Conservation (phyloP, 139 green algal species). For the Dunaliella primolecta region DNA sequence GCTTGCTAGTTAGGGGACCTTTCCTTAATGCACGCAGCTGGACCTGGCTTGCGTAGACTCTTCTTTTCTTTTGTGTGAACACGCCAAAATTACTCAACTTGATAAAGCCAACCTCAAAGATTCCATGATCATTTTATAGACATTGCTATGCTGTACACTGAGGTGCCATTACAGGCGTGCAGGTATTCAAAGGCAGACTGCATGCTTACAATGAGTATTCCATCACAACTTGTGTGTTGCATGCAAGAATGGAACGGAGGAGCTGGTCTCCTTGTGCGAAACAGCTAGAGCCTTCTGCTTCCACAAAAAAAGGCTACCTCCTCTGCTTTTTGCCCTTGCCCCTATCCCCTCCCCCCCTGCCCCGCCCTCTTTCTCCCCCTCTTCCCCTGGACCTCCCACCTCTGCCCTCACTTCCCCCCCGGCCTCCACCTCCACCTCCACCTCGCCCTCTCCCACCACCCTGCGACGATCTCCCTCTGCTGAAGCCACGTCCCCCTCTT, state of each 20-base stretch:
- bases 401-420: not conserved
- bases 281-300: too few relatives aligned
- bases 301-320: not conserved
- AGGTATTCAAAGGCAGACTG: not conserved
- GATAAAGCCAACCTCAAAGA: too few relatives aligned
- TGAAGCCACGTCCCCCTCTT: not conserved
- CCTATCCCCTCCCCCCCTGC: not conserved
- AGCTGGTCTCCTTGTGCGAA: too few relatives aligned
- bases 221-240: too few relatives aligned
- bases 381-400: not conserved
- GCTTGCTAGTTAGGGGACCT: too few relatives aligned
- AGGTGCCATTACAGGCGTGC: too few relatives aligned
- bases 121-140: too few relatives aligned
- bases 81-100: too few relatives aligned
- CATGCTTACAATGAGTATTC: not conserved
- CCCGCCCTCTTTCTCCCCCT: not conserved
- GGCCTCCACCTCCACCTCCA: not conserved
- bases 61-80: too few relatives aligned
- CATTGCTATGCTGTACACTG: not conserved
- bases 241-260: too few relatives aligned
- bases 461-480: slow-evolving; percentile 1
- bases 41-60: too few relatives aligned
- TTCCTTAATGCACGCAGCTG: too few relatives aligned
- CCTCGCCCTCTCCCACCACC: not conserved
- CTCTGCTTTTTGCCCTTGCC: not conserved